Percentiles rank a stretch among this genome's conserved stretches.
These are phyloP conservation scores for Acanthamoeba quina DNA, from an alignment of 208 protist genomes.

Conservation along the genomic window DNA sequence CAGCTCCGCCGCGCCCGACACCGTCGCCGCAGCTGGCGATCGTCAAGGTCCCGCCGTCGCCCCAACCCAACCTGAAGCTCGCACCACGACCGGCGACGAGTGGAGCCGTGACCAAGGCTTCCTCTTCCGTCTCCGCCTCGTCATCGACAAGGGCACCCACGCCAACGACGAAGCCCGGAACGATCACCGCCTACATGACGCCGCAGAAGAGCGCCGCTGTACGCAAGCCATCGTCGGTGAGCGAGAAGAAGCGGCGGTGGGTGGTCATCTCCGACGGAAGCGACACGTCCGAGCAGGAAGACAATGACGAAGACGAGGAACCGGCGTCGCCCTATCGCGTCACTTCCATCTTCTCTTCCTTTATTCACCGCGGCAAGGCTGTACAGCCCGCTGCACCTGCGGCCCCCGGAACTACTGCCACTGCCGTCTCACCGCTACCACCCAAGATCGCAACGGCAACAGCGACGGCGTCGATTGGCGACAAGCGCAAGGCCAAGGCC, in stretches of 20 bases:
- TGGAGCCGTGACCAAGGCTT: not conserved
- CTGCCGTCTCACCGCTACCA: not conserved
- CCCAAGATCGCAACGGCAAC: not conserved
- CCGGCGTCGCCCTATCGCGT: constrained; percentile 8
- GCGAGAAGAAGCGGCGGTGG: constrained; percentile 34
- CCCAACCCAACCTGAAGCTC: not conserved
- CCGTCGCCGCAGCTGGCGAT: not conserved
- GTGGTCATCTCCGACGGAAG: constrained; percentile 23
- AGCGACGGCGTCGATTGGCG: not conserved
- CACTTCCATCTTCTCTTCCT: not conserved
- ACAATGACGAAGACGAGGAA: not conserved
- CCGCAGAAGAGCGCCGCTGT: too few species aligned
- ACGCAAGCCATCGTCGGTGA: not conserved
- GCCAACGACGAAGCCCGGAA: not conserved
- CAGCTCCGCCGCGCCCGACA: not conserved
- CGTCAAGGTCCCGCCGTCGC: not conserved
- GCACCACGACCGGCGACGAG: not conserved
- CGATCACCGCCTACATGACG: not conserved
- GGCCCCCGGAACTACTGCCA: too few species aligned
- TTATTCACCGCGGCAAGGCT: not conserved
- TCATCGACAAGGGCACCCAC: not conserved
- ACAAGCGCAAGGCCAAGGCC: too few species aligned
- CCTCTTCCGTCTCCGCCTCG: not conserved
- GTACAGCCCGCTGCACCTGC: not conserved
- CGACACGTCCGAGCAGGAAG: not conserved